Conservation (phyloP, 495 filamentous ascomycete species). For the Trichocladium antarcticum region DNA sequence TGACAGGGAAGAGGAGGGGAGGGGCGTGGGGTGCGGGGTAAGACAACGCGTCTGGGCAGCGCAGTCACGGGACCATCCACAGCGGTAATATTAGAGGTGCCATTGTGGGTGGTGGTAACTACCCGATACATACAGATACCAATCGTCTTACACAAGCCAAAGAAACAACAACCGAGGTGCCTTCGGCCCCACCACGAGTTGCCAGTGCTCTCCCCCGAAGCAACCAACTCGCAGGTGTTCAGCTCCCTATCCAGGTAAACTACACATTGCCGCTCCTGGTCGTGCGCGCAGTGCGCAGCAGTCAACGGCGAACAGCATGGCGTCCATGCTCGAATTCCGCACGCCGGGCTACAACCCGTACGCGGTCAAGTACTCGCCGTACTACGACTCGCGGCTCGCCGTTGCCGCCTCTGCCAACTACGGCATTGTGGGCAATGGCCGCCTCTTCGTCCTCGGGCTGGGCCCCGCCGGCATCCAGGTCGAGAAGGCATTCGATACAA, state of each 20-base stretch:
- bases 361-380: conserved; percentile 92
- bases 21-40: not conserved
- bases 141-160: not conserved
- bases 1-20: not conserved
- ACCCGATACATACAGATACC: no score
- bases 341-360: conserved; percentile 91
- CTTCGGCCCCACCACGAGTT: conserved; percentile 9
- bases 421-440: conserved; percentile 91
- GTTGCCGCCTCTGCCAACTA: conserved; percentile 82
- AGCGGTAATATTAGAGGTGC: no score
- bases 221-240: not conserved
- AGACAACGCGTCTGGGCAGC: not conserved
- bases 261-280: not conserved
- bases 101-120: no score
- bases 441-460: conserved; percentile 69
- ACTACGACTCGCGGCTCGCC: conserved; percentile 88
- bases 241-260: no score
- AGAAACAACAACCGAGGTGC: conserved; percentile 17
- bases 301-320: conserved; percentile 18
- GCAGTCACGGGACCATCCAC: conserved; percentile 7
- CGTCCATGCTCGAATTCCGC: conserved; percentile 78
- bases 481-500: conserved; percentile 86
- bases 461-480: conserved; percentile 72
- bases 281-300: not conserved
- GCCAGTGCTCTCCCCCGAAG: not conserved